Evolutionary conservation across 1,284 basidiomycete species (phyloP).

Genomic region (Ustilago sp.): DNA sequence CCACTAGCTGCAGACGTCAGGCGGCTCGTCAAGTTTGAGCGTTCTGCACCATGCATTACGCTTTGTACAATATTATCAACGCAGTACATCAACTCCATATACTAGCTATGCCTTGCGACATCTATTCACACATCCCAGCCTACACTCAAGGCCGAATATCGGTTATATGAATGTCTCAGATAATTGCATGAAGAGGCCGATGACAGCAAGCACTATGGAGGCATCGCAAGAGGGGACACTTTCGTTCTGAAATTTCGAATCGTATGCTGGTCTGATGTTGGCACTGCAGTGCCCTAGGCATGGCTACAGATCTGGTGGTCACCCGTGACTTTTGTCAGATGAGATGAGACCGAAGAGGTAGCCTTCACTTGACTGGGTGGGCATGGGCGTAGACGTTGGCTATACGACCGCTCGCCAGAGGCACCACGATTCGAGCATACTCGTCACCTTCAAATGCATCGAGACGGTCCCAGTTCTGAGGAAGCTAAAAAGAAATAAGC

Average conservation of each 20-base stretch:
- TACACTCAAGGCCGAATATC: too few relatives aligned
- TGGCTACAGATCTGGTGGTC: neutral
- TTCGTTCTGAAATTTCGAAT: too few relatives aligned
- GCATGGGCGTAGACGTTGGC: slow-evolving; percentile 3
- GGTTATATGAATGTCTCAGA: too few relatives aligned
- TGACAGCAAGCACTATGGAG: too few relatives aligned
- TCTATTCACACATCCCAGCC: too few relatives aligned
- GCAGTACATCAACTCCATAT: too few relatives aligned
- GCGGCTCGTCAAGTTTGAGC: neutral
- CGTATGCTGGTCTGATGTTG: too few relatives aligned
- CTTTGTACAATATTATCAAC: slow-evolving; percentile 5
- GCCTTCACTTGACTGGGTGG: neutral
- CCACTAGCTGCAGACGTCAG: neutral
- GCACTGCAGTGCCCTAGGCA: neutral
- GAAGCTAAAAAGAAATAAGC: neutral
- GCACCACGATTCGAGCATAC: neutral
- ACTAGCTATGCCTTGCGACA: too few relatives aligned
- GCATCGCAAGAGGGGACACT: too few relatives aligned
- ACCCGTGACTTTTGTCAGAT: neutral
- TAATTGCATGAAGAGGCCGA: too few relatives aligned
- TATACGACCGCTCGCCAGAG: neutral
- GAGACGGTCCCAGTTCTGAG: neutral
- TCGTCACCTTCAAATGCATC: slow-evolving; percentile 1
- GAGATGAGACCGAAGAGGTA: neutral
- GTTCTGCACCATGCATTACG: neutral